Evolutionary conservation across 129 eudicot species (phyloP).

Genomic region (Erigeron canadensis): DNA sequence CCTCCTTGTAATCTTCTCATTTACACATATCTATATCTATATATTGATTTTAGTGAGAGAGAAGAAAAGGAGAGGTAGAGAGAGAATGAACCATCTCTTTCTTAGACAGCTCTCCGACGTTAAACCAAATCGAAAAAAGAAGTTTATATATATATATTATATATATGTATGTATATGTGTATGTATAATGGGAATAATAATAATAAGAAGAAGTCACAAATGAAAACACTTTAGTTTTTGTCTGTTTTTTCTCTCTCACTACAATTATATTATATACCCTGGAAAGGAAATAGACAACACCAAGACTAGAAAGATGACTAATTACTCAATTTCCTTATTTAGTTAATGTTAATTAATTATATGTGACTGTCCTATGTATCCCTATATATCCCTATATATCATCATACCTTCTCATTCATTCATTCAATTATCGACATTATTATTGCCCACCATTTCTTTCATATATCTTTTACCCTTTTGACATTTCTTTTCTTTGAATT

Average conservation of each 20-base stretch:
- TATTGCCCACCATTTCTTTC: background rate
- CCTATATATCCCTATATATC: conserved; percentile 21
- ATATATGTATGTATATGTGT: background rate
- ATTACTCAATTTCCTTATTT: conserved; percentile 73
- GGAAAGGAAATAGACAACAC: conserved; percentile 71
- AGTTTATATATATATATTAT: background rate
- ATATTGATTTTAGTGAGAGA: conserved; percentile 22
- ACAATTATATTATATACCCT: conserved; percentile 42
- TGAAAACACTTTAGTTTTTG: conserved; percentile 29
- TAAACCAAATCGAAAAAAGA: conserved; percentile 47
- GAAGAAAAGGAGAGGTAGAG: background rate
- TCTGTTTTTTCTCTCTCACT: conserved; percentile 33
- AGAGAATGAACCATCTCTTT: conserved; percentile 33
- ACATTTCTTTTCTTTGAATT: background rate
- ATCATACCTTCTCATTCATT: conserved; percentile 22
- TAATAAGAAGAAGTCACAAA: conserved; percentile 30
- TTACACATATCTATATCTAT: conserved; percentile 16
- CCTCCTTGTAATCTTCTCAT: conserved; percentile 31
- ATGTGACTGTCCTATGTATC: conserved; percentile 33
- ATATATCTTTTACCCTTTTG: background rate
- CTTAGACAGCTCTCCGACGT: conserved; percentile 47
- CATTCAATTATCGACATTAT: conserved; percentile 34
- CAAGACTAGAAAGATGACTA: conserved; percentile 52
- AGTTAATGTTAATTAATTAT: conserved; percentile 39
- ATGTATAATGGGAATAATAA: conserved; percentile 31